Conservation (phyloP, 192 early-diverging fungal genomes). For the Funneliformis geosporum region DNA sequence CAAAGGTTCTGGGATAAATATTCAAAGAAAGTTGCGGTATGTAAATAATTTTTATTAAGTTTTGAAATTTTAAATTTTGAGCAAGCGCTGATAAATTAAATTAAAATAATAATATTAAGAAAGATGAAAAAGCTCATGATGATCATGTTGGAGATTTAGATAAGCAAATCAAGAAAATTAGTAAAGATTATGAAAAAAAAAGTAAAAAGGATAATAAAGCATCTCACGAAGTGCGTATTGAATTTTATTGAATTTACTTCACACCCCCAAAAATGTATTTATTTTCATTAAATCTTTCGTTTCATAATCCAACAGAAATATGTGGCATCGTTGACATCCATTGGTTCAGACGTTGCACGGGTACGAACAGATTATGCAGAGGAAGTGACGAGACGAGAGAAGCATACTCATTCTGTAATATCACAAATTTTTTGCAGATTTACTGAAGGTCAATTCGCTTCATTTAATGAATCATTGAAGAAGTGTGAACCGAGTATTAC, state of each 20-base stretch:
- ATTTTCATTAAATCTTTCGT: neutral
- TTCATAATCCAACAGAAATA: slow-evolving; percentile 37
- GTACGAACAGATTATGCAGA: slow-evolving; percentile 37
- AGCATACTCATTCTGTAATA: slow-evolving; percentile 38
- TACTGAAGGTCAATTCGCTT: slow-evolving; percentile 39
- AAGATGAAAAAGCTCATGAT: slow-evolving; percentile 45
- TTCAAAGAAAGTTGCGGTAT: slow-evolving; percentile 41
- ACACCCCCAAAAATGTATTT: neutral
- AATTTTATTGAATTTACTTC: neutral
- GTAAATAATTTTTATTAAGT: too few relatives aligned
- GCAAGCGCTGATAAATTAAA: neutral
- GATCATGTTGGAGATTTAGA: slow-evolving; percentile 42
- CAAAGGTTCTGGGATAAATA: slow-evolving; percentile 46
- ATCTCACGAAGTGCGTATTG: slow-evolving; percentile 39
- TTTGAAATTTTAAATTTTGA: neutral
- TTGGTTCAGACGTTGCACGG: slow-evolving; percentile 38
- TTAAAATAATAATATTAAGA: slow-evolving; percentile 21
- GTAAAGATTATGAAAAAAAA: slow-evolving; percentile 43
- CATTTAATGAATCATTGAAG: slow-evolving; percentile 41
- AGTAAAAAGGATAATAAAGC: slow-evolving; percentile 39
- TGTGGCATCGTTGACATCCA: slow-evolving; percentile 37
- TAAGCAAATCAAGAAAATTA: slow-evolving; percentile 44
- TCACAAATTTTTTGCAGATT: slow-evolving; percentile 41
- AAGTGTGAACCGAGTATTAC: slow-evolving; percentile 43
- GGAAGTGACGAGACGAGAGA: slow-evolving; percentile 37